phyloP scores from a whole-genome alignment of 2,329 filamentous ascomycete genomes.

The Mariannaea elegans region DNA sequence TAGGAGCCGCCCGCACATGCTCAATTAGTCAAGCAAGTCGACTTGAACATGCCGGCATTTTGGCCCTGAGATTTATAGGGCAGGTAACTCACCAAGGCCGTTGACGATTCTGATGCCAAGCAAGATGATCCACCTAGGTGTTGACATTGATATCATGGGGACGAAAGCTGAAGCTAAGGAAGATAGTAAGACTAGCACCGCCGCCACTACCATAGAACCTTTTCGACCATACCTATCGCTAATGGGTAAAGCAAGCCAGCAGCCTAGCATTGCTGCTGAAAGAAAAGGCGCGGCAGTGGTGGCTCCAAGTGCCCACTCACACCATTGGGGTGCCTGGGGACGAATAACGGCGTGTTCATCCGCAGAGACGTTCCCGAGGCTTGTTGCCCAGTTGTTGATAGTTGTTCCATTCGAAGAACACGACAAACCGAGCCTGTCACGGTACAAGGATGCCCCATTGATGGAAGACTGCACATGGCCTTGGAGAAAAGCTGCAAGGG shows the following conservation, averaged over 20 bases:
- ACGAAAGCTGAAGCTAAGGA: conserved; percentile 42
- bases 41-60: no score
- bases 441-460: conserved; percentile 47
- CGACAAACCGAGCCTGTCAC: conserved; percentile 23
- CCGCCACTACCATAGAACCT: conserved; percentile 50
- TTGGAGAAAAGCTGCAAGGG: conserved; percentile 53
- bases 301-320: conserved; percentile 38
- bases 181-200: conserved; percentile 34
- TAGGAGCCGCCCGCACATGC: conserved; percentile 1
- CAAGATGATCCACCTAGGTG: conserved; percentile 41
- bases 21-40: no score
- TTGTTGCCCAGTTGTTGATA: background rate
- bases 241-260: conserved; percentile 47
- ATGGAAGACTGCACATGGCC: conserved; percentile 54
- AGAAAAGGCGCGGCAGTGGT: conserved; percentile 50
- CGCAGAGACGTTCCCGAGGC: conserved; percentile 7
- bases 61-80: no score
- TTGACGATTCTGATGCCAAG: conserved; percentile 41
- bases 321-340: background rate
- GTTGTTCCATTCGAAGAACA: no score
- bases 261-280: conserved; percentile 47
- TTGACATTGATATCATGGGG: conserved; percentile 46
- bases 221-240: conserved; percentile 50
- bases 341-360: conserved; percentile 41
- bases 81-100: conserved; percentile 27